Base-by-base conservation (phyloP, 805 yeast genomes). In the Candida cerambycidarum region DNA sequence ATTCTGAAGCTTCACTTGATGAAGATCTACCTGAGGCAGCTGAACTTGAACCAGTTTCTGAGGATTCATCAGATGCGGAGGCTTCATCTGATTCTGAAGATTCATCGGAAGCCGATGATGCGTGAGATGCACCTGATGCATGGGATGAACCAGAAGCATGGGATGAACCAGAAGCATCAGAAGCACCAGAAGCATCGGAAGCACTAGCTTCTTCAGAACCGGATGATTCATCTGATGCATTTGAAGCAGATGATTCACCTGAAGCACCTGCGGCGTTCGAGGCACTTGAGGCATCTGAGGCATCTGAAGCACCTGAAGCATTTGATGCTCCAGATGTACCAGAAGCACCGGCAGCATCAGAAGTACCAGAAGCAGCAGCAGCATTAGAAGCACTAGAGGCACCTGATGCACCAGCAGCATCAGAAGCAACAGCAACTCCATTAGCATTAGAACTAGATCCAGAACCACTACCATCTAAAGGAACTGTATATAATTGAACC, bases 31-130 rank as follows among this genome's bases (percentile, higher is more conserved):
- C 38, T n/a, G n/a, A n/a, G 61, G 62, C 10, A 52, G 58, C n/a
- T 15, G 63, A 54, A 24, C 37, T 56, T 17, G 38, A 56, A 21
- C 63, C 52, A 38, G 54, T 53, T n/a, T 59, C 55, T 35, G 53
- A 48, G 25, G 54, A 58, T 14, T 48, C 59, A 10, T 56, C 56
- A 29, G 62, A 56, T 36, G 39, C 28, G 13, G 23, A 6, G 28
- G 38, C 15, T 16, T 16, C 19, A 14, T 19, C 41, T 12, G 41
- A 38, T n/a, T n/a, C n/a, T 16, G 23, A 6, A 33, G 38, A 24
- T 16, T 16, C 19, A 14, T 19, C 41, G 12, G 41, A 38, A n/a
- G 41, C 8, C 32, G 7, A 13, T 3, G 41, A 29, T 11, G 5
- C 41, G n/a, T 32, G 37, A 16, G 33, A 23, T 4, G 31, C 42